Evolutionary conservation across 805 yeast species (phyloP).

Genomic region (Wickerhamomyces pijperi): DNA sequence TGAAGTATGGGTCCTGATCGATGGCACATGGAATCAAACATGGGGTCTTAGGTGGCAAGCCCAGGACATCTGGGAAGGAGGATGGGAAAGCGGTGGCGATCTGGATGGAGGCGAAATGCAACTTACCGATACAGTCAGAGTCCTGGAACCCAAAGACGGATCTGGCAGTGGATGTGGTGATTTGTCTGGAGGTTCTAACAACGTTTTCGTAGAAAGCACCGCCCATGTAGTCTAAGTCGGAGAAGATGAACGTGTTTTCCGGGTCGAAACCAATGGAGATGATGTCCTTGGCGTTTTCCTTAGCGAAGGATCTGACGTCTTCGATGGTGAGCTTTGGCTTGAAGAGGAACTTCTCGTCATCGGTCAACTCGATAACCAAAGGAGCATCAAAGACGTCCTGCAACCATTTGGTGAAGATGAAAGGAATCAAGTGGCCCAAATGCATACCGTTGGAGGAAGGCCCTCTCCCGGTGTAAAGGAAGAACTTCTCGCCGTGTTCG

Average conservation of each 20-base stretch:
- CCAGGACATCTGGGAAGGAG: conserved; percentile 89
- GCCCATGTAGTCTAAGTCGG: conserved; percentile 88
- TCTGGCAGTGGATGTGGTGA: conserved; percentile 93
- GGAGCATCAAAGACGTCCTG: conserved; percentile 98
- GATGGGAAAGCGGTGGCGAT: conserved; percentile 94
- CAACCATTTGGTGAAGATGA: conserved; percentile 91
- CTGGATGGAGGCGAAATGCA: conserved; percentile 93
- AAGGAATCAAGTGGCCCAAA: conserved; percentile 94
- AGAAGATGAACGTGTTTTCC: conserved; percentile 88
- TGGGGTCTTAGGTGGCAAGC: conserved; percentile 80
- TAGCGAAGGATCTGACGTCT: conserved; percentile 73
- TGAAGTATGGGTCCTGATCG: conserved; percentile 97
- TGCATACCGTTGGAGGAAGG: conserved; percentile 93
- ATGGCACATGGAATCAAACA: conserved; percentile 98
- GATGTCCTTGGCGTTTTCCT: conserved; percentile 83
- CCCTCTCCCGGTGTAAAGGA: conserved; percentile 94
- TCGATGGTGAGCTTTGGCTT: conserved; percentile 82
- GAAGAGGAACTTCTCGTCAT: conserved; percentile 93
- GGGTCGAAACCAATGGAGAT: conserved; percentile 92
- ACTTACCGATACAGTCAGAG: conserved; percentile 86
- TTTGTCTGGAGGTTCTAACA: conserved; percentile 84
- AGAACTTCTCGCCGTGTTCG: conserved; percentile 92
- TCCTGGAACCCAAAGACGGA: conserved; percentile 96
- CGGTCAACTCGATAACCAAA: conserved; percentile 85
- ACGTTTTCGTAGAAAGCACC: conserved; percentile 91